These are phyloP conservation scores for Simplicillium sp. DNA, from an alignment of 2,329 filamentous ascomycete genomes.

Conservation along the genomic window DNA sequence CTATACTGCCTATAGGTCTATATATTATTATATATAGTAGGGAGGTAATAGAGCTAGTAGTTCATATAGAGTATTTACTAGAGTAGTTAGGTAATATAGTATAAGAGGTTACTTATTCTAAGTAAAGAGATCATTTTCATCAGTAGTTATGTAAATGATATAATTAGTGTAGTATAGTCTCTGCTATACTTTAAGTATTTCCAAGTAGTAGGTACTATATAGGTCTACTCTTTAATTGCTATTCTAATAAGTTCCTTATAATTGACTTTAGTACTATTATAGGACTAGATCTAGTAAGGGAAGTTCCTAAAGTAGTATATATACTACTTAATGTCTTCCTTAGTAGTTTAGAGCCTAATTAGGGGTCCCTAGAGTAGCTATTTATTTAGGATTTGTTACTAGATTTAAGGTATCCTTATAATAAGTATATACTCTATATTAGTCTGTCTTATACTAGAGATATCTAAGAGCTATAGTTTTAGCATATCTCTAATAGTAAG, in stretches of 20 bases:
- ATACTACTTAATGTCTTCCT: constrained; percentile 3
- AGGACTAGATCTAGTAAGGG: neutral
- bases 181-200: neutral
- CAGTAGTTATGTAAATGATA: neutral
- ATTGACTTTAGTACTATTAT: neutral
- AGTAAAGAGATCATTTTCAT: neutral
- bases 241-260: neutral
- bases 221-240: constrained; percentile 1
- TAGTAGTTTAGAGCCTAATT: neutral
- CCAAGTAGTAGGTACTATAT: constrained; percentile 1
- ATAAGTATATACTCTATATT: neutral
- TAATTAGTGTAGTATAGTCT: neutral
- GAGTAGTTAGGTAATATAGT: neutral
- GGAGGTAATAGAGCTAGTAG: neutral
- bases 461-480: neutral
- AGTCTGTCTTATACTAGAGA: neutral
- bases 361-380: constrained; percentile 1
- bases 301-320: constrained; percentile 1
- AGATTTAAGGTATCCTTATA: neutral
- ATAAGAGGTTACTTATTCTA: neutral
- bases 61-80: neutral
- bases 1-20: neutral
- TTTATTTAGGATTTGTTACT: constrained; percentile 1
- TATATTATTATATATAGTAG: neutral
- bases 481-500: constrained; percentile 2